Conservation (phyloP, 139 green algal species). For the Closterium sp. region DNA sequence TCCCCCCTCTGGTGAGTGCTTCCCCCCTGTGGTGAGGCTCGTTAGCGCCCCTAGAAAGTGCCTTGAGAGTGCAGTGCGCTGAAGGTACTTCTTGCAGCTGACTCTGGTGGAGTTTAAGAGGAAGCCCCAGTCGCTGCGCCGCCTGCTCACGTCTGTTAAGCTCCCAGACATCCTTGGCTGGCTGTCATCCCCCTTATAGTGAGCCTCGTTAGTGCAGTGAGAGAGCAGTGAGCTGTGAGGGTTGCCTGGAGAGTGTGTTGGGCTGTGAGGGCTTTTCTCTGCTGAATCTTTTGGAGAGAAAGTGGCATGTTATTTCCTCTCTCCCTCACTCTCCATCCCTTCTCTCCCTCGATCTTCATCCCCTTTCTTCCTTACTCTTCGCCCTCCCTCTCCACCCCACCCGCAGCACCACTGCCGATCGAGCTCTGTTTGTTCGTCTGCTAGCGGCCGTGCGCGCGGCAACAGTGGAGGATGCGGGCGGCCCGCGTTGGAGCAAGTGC, state of each 20-base stretch:
- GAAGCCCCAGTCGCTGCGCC: not conserved
- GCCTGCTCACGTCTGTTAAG: not conserved
- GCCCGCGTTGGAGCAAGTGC: not conserved
- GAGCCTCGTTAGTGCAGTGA: too few species aligned
- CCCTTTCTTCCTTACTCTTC: too few species aligned
- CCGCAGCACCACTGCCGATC: not conserved
- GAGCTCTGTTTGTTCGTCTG: not conserved
- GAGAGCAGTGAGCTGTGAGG: too few species aligned
- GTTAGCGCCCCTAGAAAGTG: too few species aligned
- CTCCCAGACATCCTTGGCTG: not conserved
- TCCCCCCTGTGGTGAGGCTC: too few species aligned
- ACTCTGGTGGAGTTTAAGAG: not conserved
- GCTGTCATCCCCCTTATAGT: not conserved
- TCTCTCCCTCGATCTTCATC: not conserved
- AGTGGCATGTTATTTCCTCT: too few species aligned
- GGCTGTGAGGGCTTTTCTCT: too few species aligned
- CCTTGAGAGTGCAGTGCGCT: too few species aligned
- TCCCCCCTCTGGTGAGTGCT: not conserved
- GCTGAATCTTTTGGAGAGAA: too few species aligned
- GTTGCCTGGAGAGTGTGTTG: too few species aligned
- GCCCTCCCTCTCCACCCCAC: too few species aligned
- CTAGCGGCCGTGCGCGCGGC: not conserved
- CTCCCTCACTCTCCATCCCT: too few species aligned
- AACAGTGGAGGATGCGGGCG: not conserved
- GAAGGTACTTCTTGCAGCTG: not conserved